Base-by-base conservation (phyloP, 768 basidiomycete genomes). In the Boletus reticulatus region DNA sequence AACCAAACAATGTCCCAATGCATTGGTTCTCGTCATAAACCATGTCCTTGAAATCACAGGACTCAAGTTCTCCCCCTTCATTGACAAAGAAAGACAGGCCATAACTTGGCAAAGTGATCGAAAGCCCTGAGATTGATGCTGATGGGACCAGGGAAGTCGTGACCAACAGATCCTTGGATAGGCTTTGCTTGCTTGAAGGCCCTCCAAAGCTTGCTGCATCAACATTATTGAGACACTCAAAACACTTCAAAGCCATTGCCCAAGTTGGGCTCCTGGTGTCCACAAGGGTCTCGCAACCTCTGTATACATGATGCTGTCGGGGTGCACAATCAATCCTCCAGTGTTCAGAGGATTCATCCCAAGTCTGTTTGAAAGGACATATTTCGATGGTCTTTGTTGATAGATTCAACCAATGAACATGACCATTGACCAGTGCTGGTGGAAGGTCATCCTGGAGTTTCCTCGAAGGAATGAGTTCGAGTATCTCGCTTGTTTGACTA, bases 331-430 rank as follows among this genome's bases (percentile, higher is more conserved):
- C 31, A 8, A 69, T 50, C n/a, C 14, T 44, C 69, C 71, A 71
- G 31, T 72, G 54, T 3, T 49, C 50, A 0, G 43, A 13, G 0
- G 63, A 68, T 6, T 53, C 24, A 4, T 53, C 44, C 71, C 71
- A 72, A 0, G 48, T 8, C 12, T 37, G 36, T 13, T 61, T 24
- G 1, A 55, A 31, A n/a, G 66, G 62, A 0, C 63, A 58, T 27
- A 72, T 57, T 22, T 72, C 71, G 4, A 72, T 62, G 16, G 36
- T 46, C 1, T 19, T 6, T 0, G 44, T 53, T 6, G 49, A 19
- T 0, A 67, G 38, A 39, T 67, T 55, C 19, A 72, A 50, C 69
- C 71, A 72, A 32, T 69, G 69, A 16, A 45, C 51, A 27, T 61
- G 57, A 3, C 16, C 52, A 4, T 44, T 4, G n/a, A 71, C 1